Evolutionary conservation across 164 flowering plant genomes (phyloP), one percentile per base, ranked within the genome.

Genomic region (Santalum album): DNA sequence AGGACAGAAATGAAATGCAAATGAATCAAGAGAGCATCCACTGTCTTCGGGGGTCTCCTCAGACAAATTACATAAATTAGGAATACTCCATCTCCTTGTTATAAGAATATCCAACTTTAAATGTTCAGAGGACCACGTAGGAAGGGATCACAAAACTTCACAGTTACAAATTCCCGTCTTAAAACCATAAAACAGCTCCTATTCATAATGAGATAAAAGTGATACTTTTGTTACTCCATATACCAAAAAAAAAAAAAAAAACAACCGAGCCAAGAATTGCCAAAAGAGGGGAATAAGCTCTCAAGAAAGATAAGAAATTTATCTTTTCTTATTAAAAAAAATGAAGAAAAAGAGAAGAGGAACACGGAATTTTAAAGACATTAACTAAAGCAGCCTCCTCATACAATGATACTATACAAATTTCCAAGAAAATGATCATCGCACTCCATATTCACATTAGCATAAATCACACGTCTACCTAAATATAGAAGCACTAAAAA

Each of bases 31-130:
- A 48, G 49, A 55, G 43, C 51, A 57, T 65, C 64, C 54, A 20
- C 62, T 52, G 59, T 66, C 70, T 65, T 63, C 16, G 39, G 45
- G 39, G 64, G 47, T 43, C 49, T 21, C 66, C 68, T 56, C 42
- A 63, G 57, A 55, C 26, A 62, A 65, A 48, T 25, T 24, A 38
- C 25, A 54, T 51, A 26, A 52, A 38, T 49, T 19, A 62, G 51
- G 44, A 62, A 35, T 26, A 20, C 47, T 44, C 47, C 59, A 29
- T 47, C 38, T 48, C 62, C 74, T 70, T 62, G 67, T 61, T 55
- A 58, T 53, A 53, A 65, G 62, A 60, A 49, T 69, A 69, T 69
- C 58, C 64, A 54, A n/a, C 48, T 1, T 65, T 55, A 69, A 65
- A 61, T 57, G 34, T 48, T 50, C 49, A 62, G 22, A 56, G 35